Percentiles rank a stretch among this genome's conserved stretches.
Evolutionary conservation across 306 rosid species (phyloP).

Genomic region (Prosopis cineraria): DNA sequence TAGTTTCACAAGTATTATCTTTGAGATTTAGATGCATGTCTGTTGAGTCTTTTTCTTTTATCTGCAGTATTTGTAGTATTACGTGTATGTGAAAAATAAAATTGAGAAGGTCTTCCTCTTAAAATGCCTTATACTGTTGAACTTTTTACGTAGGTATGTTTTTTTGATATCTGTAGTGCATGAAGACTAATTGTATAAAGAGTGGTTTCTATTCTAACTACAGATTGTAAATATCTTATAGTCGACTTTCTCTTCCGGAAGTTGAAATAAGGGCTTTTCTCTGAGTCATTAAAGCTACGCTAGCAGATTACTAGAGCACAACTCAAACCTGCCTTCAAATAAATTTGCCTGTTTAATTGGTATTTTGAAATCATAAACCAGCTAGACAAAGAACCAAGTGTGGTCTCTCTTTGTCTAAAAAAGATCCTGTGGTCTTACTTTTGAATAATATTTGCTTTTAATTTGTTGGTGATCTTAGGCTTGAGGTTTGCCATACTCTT

Average conservation of each 20-base stretch:
- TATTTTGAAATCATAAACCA: constrained; percentile 16
- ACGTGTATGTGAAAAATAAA: background rate
- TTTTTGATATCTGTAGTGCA: background rate
- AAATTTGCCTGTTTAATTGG: constrained; percentile 11
- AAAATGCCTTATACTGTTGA: background rate
- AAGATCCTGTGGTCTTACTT: background rate
- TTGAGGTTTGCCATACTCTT: background rate
- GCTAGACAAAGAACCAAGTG: background rate
- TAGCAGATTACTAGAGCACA: background rate
- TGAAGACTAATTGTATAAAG: background rate
- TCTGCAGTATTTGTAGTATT: background rate
- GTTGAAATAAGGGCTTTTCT: constrained; percentile 27
- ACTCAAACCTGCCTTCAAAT: background rate
- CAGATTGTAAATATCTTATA: background rate
- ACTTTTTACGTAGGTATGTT: background rate
- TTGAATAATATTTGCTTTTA: background rate
- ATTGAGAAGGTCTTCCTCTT: background rate
- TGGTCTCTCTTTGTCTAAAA: background rate
- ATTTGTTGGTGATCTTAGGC: background rate
- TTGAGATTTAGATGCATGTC: constrained; percentile 10
- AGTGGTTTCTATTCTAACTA: constrained; percentile 3
- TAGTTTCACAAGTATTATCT: background rate
- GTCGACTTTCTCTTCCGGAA: constrained; percentile 8
- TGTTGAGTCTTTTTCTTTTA: background rate
- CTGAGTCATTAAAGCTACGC: background rate